Base-by-base conservation (phyloP, 208 protist species). In the Naegleria gruberi region DNA sequence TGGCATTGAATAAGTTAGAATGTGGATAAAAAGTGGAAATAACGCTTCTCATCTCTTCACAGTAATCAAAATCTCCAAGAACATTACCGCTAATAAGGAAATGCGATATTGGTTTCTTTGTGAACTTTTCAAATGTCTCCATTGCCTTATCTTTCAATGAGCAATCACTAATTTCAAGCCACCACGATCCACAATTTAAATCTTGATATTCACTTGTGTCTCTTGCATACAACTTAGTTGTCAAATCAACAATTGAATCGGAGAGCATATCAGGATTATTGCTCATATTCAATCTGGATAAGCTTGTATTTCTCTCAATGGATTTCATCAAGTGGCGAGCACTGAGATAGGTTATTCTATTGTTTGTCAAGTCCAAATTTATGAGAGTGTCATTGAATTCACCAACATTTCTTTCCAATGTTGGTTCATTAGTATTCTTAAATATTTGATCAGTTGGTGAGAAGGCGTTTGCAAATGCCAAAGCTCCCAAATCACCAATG, bases 401-500 rank as follows among this genome's bases (percentile, higher is more conserved):
- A n/a, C n/a, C n/a, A 30, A 30, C 19, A 30, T 65, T 4, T 19
- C 30, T 10, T 30, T 55, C 46, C 5, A 5, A 15, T 55, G 46
- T 19, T 5, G 46, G 46, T 55, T 10, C 15, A 23, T 10, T 30
- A 30, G 51, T 19, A 23, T 23, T 65, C 51, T 65, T 4, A 65
- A 30, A 65, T 30, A 65, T 65, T 10, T 65, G 30, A 65, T 65
- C 30, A 1, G 30, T 30, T 65, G 51, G 51, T 30, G 51, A 65
- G 51, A 65, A 65, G 19, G 30, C 30, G 51, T 65, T 65, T 65
- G 51, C 51, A 19, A 96, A 94, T 26, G 42, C 93, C 46, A 90
- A 57, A 0, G 94, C 94, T 41, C 93, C 93, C 19, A 91, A 91
- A 34, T 93, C 84, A 44, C 92, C 91, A 65, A 97, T 93, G 34